Evolutionary conservation across 2,329 filamentous ascomycete species (phyloP), one percentile per base, ranked within the genome.

Genomic region (Amphichorda felina): DNA sequence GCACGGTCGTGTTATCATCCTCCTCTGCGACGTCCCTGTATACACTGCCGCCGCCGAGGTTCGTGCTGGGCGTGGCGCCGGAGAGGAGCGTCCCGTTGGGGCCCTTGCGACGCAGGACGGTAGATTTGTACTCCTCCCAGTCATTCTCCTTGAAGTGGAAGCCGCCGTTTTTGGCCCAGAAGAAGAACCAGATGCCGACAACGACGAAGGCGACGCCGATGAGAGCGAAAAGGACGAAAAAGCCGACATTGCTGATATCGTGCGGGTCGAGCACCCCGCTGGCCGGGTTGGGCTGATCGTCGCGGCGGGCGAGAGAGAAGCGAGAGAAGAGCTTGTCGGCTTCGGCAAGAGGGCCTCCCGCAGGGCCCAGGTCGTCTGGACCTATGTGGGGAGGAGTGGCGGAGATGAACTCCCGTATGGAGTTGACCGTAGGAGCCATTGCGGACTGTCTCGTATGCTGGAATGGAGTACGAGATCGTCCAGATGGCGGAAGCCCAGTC

Each of bases 101-200:
- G 1, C 87, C 88, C 50, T 82, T 87, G 36, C 88, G 82, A 29
- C 91, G 75, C 31, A 98, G 61, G 2, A 98, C 91, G 0, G 89
- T 95, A 2, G 82, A 81, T 57, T 96, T 96, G 74, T 98, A 98
- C 51, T 98, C 91, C 5, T 96, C 89, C 89, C 91, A 98, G 59
- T 98, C 91, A 25, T 75, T 69, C 43, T 93, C 65, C 32, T 72
- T 72, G 69, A 87, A 96, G 43, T 82, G 66, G 64, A 96, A 95
- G 11, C 91, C 91, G 41, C 91, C 91, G 48, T 96, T 94, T 61
- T 83, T 89, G 38, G 89, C 89, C 82, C 85, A 93, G 70, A 94
- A 94, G 72, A 98, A 96, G 71, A 98, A 95, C 88, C 91, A 98
- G 51, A 96, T 86, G 17, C 70, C 74, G 0, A 68, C 72, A 4